Conservation (phyloP, 176 grass and related monocot genomes). For the Echinochloa phyllopogon region DNA sequence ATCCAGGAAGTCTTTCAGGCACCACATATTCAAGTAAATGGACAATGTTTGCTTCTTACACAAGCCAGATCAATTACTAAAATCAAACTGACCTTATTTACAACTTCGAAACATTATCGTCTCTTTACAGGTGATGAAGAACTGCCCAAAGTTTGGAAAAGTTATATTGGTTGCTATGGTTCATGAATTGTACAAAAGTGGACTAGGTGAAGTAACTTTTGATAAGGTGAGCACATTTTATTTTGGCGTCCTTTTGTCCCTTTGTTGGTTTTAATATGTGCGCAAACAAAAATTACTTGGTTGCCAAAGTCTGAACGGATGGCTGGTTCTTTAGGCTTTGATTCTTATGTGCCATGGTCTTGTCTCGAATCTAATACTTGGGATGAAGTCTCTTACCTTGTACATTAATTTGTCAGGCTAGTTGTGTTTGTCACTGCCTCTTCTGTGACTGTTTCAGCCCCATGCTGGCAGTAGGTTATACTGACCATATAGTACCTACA, state of each 20-base stretch:
- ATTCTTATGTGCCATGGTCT: neutral
- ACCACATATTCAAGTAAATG: slow-evolving; percentile 94
- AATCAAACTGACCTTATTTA: slow-evolving; percentile 18
- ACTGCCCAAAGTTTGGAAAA: slow-evolving; percentile 83
- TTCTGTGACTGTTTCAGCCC: neutral
- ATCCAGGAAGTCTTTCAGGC: slow-evolving; percentile 97
- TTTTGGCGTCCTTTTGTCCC: slow-evolving; percentile 16
- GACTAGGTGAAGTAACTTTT: slow-evolving; percentile 84
- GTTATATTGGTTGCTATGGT: slow-evolving; percentile 94
- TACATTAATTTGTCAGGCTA: neutral
- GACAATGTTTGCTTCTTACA: slow-evolving; percentile 18
- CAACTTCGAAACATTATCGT: slow-evolving; percentile 28
- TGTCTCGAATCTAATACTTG: neutral
- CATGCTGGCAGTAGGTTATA: neutral
- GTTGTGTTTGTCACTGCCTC: neutral
- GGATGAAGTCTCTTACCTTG: neutral
- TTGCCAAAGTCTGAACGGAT: neutral
- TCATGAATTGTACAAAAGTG: slow-evolving; percentile 86
- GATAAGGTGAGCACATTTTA: slow-evolving; percentile 68
- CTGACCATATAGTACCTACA: neutral
- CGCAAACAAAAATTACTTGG: neutral
- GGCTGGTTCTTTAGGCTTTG: neutral
- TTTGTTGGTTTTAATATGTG: slow-evolving; percentile 26
- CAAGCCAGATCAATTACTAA: slow-evolving; percentile 6
- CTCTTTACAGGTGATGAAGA: slow-evolving; percentile 80